Conservation (phyloP, 345 rosid genomes). For the Euphorbia lathyris region DNA sequence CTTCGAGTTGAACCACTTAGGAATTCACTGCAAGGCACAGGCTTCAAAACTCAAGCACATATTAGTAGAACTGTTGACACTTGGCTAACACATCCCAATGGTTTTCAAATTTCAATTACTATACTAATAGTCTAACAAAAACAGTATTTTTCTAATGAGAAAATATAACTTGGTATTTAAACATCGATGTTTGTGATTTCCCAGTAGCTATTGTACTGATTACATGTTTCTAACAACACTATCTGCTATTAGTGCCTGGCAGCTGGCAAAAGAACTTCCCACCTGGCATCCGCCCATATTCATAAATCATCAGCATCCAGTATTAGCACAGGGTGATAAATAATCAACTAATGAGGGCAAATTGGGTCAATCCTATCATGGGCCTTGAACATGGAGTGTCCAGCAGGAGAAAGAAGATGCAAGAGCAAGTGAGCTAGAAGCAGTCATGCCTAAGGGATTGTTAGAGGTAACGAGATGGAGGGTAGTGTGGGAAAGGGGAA, state of each 20-base stretch:
- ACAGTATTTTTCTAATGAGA: not conserved
- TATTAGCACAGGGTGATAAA: not conserved
- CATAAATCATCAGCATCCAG: not conserved
- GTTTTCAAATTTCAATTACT: not conserved
- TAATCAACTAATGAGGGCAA: not conserved
- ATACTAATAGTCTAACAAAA: not conserved
- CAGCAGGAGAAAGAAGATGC: no score
- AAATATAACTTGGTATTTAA: not conserved
- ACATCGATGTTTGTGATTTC: not conserved
- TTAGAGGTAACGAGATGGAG: no score
- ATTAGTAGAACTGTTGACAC: not conserved
- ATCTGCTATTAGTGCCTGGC: not conserved
- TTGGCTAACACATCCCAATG: not conserved
- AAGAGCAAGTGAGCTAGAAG: no score
- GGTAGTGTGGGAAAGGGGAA: no score
- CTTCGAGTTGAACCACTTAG: not conserved
- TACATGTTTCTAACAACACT: not conserved
- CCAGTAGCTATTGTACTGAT: not conserved
- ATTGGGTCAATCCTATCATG: no score
- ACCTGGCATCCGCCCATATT: not conserved
- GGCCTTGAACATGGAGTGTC: no score
- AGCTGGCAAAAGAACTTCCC: not conserved
- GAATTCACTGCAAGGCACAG: not conserved
- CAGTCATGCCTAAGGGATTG: no score
- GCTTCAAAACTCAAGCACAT: not conserved